A percentile compares a stretch with the other conserved stretches of the same genome.
phyloP scores from a whole-genome alignment of 345 rosid genomes.

The Euclidium syriacum region DNA sequence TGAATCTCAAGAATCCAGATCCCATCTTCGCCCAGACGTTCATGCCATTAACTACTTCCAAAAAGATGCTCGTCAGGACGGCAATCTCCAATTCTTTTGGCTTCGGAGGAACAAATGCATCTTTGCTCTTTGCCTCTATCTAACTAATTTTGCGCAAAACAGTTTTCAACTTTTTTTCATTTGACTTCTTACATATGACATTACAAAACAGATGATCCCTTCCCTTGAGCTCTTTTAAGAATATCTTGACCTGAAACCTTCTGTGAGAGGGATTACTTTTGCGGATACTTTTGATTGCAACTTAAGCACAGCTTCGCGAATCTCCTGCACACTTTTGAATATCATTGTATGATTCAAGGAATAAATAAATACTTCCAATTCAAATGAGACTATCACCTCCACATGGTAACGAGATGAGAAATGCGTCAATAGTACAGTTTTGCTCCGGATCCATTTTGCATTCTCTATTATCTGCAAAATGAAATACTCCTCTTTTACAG shows the following conservation, averaged over 20 bases:
- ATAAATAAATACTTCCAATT: background rate
- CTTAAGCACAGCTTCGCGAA: slow-evolving; percentile 62
- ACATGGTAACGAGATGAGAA: slow-evolving; percentile 82
- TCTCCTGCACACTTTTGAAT: too few relatives aligned
- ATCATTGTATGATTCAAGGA: too few relatives aligned
- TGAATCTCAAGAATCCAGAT: slow-evolving; percentile 70
- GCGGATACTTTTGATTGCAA: slow-evolving; percentile 78
- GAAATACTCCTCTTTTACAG: background rate
- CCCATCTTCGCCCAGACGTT: slow-evolving; percentile 57
- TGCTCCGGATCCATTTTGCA: slow-evolving; percentile 86
- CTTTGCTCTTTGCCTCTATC: slow-evolving; percentile 51
- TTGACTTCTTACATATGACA: background rate
- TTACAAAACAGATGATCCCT: slow-evolving; percentile 5
- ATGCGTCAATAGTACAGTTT: slow-evolving; percentile 71
- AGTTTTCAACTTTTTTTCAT: background rate
- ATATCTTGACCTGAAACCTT: slow-evolving; percentile 81
- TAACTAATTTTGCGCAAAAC: slow-evolving; percentile 9
- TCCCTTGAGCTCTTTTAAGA: slow-evolving; percentile 16
- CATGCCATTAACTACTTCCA: slow-evolving; percentile 62
- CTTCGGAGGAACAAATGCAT: slow-evolving; percentile 93
- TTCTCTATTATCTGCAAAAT: slow-evolving; percentile 67
- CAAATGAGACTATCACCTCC: slow-evolving; percentile 52
- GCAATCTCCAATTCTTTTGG: slow-evolving; percentile 92
- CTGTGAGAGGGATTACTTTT: slow-evolving; percentile 82
- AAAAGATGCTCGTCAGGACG: slow-evolving; percentile 57